These are phyloP conservation scores for Penicillium riverlandense DNA, from an alignment of 495 filamentous ascomycete genomes.

Conservation along the genomic window DNA sequence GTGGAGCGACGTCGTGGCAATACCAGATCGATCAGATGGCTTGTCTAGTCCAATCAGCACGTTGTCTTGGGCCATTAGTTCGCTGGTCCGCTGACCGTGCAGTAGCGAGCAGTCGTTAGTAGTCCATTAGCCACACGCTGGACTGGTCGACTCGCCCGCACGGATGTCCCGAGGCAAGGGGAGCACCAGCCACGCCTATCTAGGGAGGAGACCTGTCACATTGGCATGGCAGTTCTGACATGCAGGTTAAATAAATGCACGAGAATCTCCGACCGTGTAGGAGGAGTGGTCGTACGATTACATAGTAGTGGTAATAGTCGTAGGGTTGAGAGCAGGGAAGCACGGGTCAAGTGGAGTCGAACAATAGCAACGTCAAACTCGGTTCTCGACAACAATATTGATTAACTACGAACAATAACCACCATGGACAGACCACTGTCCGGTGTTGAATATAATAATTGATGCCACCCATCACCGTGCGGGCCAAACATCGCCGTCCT, in stretches of 20 bases:
- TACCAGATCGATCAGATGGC: conserved; percentile 19
- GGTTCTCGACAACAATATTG: not conserved
- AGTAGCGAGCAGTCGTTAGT: not conserved
- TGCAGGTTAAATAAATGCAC: too few species aligned
- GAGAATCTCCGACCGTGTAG: too few species aligned
- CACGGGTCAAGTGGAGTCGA: too few species aligned
- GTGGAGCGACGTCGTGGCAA: conserved; percentile 25
- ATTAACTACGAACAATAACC: too few species aligned
- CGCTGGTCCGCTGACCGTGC: not conserved
- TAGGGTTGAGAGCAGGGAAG: too few species aligned
- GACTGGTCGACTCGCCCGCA: too few species aligned
- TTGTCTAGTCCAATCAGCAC: conserved; percentile 8
- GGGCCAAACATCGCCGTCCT: conserved; percentile 32
- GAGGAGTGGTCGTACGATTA: too few species aligned
- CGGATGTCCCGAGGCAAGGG: not conserved
- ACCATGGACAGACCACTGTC: too few species aligned
- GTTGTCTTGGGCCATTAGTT: not conserved
- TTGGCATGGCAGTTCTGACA: too few species aligned
- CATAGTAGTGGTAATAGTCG: too few species aligned
- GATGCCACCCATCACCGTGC: conserved; percentile 28
- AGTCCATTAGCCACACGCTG: too few species aligned
- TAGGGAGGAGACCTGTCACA: too few species aligned
- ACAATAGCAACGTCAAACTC: conserved; percentile 11
- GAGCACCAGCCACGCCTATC: not conserved
- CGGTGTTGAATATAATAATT: not conserved